Evolutionary conservation across 139 green algal genomes (phyloP).

Genomic region (Picochlorum sp.): DNA sequence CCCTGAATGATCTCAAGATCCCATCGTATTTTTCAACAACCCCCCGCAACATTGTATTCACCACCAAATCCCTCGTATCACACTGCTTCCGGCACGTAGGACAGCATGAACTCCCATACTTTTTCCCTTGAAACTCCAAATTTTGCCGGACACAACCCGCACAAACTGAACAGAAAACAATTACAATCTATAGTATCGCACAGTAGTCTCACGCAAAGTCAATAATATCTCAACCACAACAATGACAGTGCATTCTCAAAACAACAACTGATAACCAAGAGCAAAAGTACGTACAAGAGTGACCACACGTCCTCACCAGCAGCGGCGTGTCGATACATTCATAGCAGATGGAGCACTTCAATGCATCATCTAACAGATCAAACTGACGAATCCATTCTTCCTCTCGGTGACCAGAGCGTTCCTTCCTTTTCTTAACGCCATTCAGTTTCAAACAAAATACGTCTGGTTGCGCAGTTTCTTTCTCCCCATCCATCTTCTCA

Average conservation of each 20-base stretch:
- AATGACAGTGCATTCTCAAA: not conserved
- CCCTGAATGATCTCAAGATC: not conserved
- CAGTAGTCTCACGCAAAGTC: too few relatives aligned
- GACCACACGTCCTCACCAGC: conserved; percentile 19
- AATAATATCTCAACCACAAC: too few relatives aligned
- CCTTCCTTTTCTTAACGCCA: too few relatives aligned
- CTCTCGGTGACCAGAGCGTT: too few relatives aligned
- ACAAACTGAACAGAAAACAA: conserved; percentile 20
- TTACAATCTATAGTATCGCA: not conserved
- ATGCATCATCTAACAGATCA: conserved; percentile 9
- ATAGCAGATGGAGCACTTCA: conserved; percentile 23
- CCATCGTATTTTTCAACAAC: conserved; percentile 9
- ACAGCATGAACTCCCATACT: conserved; percentile 8
- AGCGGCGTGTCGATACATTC: conserved; percentile 17
- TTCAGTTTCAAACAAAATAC: too few relatives aligned
- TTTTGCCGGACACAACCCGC: conserved; percentile 30
- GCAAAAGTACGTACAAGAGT: conserved; percentile 22
- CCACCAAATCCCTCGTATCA: conserved; percentile 24
- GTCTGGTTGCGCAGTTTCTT: too few relatives aligned
- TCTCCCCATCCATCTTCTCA: too few relatives aligned
- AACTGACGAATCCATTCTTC: too few relatives aligned
- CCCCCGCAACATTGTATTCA: conserved; percentile 21
- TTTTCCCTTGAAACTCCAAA: conserved; percentile 22
- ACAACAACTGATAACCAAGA: not conserved
- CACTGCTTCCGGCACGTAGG: conserved; percentile 20